Evolutionary conservation across 2,329 filamentous ascomycete species (phyloP), one percentile per base, ranked within the genome.

Genomic region (Clonostachys chloroleuca): DNA sequence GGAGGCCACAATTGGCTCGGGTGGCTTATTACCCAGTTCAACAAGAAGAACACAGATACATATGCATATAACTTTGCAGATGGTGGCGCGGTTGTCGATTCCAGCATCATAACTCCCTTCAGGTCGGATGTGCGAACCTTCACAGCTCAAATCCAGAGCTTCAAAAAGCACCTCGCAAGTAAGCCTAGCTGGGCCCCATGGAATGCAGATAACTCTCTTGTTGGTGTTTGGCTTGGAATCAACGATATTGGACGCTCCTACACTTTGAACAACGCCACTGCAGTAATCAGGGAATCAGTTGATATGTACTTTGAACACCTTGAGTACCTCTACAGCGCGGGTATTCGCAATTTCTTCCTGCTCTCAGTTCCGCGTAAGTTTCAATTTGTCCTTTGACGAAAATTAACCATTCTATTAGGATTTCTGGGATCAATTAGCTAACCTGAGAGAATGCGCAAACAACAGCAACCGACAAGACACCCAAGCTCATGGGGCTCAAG

Each of bases 311-410:
- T 66, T 12, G 58, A 57, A 5, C 58, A 75, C 2, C 56, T 74
- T 0, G 61, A 70, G 46, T 48, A 68, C 17, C 62, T 86, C 7
- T 81, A 81, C 51, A 57, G 63, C 3, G 64, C 68, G 3, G 81
- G 81, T 0, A 73, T 73, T 3, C 66, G 81, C 6, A 81, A 82
- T 47, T 85, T 85, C 50, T 67, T 75, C 3, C 71, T 85, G 46
- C 51, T 86, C 33, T 81, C 73, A 45, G 80, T 84, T 1, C 82
- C 83, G 2, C 77, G 59, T 60, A 46, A 51, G 59, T 50, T 47
- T 3, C 1, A 5, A 10, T 10, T 10, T 30, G 6, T 3, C 5
- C 6, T 30, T 30, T 6, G 24, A 30, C 9, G 24, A 10, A 30
- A 10, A 30, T 30, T 3, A 30, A 30, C 2, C 8, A 8, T 30